A percentile compares a stretch with the other conserved stretches of the same genome.
Conservation (phyloP, 345 rosid species). For the Linum trigynum region DNA sequence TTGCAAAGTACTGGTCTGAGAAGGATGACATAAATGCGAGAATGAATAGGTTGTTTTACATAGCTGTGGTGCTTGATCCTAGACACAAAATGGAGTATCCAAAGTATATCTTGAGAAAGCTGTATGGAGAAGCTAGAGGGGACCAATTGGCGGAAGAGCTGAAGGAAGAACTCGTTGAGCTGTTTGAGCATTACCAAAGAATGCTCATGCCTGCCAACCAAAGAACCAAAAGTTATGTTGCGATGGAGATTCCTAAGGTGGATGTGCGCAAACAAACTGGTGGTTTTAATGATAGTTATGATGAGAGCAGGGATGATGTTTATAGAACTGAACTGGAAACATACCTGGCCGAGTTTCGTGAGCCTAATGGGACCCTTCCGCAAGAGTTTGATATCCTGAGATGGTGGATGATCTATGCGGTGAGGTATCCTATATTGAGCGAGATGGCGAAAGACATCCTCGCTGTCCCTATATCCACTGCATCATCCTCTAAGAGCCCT, state of each 20-base stretch:
- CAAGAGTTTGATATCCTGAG: background rate
- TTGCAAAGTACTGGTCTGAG: background rate
- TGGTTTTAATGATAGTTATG: background rate
- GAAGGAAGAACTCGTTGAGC: background rate
- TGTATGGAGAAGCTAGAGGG: background rate
- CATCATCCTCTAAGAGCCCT: background rate
- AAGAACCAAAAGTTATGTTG: background rate
- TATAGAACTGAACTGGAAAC: background rate
- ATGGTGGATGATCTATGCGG: background rate
- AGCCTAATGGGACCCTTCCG: background rate
- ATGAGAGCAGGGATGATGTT: background rate
- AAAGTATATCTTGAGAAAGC: background rate
- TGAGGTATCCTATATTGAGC: background rate
- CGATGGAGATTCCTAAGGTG: background rate
- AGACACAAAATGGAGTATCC: background rate
- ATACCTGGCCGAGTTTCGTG: background rate
- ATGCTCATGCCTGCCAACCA: background rate
- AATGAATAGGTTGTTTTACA: background rate
- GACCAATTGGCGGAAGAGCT: background rate
- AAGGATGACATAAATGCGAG: background rate
- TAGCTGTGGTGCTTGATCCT: background rate
- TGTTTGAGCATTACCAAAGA: background rate
- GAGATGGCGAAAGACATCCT: background rate
- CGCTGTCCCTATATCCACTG: background rate
- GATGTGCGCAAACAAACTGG: background rate